phyloP scores from a whole-genome alignment of 108 stramenopile species.

The Nannochloropsis granulata region DNA sequence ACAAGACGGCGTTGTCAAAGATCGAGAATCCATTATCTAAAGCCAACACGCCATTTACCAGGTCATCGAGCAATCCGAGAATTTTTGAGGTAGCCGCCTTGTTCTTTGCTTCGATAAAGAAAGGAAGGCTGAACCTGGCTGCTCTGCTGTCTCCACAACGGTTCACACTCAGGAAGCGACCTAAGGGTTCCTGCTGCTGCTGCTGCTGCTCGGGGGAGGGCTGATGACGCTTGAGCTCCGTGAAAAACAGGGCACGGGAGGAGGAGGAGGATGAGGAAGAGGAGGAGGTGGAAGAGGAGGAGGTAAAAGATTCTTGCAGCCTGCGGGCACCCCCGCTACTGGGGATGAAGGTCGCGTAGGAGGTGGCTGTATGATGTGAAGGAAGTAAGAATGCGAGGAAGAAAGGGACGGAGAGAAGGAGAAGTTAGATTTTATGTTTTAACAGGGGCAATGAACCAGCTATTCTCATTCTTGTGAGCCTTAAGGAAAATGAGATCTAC shows the following conservation, averaged over 20 bases:
- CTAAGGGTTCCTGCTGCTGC: background rate
- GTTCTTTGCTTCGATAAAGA: background rate
- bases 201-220: no score
- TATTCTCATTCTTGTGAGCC: no score
- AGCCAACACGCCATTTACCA: background rate
- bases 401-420: background rate
- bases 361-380: background rate
- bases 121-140: background rate
- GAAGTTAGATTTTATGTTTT: background rate
- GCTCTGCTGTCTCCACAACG: background rate
- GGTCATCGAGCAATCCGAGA: background rate
- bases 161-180: background rate
- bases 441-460: no score
- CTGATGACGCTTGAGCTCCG: background rate
- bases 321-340: background rate
- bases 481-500: no score
- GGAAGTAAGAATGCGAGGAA: background rate
- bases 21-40: background rate
- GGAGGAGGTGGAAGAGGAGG: background rate
- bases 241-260: background rate
- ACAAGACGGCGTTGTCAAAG: background rate
- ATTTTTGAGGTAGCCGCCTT: background rate
- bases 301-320: no score
- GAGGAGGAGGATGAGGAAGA: background rate
- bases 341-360: background rate